Evolutionary conservation across 139 green algal genomes (phyloP).

Genomic region (Volvox reticuliferus): DNA sequence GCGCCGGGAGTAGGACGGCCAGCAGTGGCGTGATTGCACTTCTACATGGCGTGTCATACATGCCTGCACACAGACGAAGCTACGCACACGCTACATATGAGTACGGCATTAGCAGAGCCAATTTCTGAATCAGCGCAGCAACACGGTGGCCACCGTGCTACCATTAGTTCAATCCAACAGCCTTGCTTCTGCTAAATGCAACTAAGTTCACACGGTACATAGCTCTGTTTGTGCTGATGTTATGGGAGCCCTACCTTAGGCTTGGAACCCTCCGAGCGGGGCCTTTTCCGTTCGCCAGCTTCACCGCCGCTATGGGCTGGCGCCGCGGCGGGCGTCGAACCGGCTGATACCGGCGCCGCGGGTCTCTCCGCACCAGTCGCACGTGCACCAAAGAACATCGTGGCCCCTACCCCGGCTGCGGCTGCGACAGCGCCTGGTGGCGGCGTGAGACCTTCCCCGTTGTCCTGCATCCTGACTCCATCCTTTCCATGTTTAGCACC

Average conservation of each 20-base stretch:
- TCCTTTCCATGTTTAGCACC: neutral
- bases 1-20: too few species aligned
- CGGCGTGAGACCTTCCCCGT: neutral
- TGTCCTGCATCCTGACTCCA: neutral
- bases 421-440: neutral
- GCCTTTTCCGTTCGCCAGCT: neutral
- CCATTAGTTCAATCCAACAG: too few species aligned
- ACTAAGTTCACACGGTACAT: too few species aligned
- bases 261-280: neutral
- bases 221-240: too few species aligned
- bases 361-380: neutral
- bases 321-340: neutral
- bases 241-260: constrained; percentile 8
- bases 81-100: too few species aligned
- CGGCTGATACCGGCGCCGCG: neutral
- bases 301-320: neutral
- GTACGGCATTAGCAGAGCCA: too few species aligned
- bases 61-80: too few species aligned
- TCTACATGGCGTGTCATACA: too few species aligned
- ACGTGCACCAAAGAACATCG: neutral
- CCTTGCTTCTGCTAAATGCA: too few species aligned
- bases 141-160: too few species aligned
- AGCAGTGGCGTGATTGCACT: too few species aligned
- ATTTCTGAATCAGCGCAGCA: too few species aligned
- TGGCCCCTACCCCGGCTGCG: neutral